Percentiles rank a stretch among this genome's conserved stretches.
These are phyloP conservation scores for Penicillium cataractarum DNA, from an alignment of 495 filamentous ascomycete genomes.

Conservation along the genomic window DNA sequence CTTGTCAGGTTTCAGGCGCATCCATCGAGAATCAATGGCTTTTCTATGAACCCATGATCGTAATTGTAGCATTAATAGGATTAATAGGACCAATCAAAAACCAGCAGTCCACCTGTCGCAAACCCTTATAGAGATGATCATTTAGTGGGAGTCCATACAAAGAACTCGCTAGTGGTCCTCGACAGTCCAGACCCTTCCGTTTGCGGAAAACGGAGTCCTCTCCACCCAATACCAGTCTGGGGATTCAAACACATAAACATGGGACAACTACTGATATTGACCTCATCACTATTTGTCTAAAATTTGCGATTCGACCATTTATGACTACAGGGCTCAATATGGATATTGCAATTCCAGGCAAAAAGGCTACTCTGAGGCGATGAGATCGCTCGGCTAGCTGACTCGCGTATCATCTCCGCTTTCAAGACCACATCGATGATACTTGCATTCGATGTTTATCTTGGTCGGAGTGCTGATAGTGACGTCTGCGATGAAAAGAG, in stretches of 20 bases:
- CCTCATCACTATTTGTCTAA: constrained; percentile 19
- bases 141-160: constrained; percentile 9
- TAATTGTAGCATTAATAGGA: background rate
- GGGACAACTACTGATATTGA: constrained; percentile 15
- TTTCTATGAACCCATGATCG: constrained; percentile 5
- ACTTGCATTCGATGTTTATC: constrained; percentile 19
- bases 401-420: background rate
- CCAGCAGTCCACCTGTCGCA: background rate
- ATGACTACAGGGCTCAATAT: background rate
- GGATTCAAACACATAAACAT: constrained; percentile 2
- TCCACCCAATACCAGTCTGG: constrained; percentile 4
- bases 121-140: background rate
- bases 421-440: constrained; percentile 22
- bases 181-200: constrained; percentile 11
- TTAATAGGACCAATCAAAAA: background rate
- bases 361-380: constrained; percentile 1
- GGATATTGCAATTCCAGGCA: background rate
- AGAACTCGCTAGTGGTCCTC: constrained; percentile 7
- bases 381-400: background rate
- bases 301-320: background rate
- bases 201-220: constrained; percentile 13
- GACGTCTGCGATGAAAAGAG: constrained; percentile 22
- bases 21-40: background rate
- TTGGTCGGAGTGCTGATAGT: background rate
- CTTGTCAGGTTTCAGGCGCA: too few relatives aligned